Conservation (phyloP, 2,329 filamentous ascomycete genomes). For the Rutstroemia sp. region DNA sequence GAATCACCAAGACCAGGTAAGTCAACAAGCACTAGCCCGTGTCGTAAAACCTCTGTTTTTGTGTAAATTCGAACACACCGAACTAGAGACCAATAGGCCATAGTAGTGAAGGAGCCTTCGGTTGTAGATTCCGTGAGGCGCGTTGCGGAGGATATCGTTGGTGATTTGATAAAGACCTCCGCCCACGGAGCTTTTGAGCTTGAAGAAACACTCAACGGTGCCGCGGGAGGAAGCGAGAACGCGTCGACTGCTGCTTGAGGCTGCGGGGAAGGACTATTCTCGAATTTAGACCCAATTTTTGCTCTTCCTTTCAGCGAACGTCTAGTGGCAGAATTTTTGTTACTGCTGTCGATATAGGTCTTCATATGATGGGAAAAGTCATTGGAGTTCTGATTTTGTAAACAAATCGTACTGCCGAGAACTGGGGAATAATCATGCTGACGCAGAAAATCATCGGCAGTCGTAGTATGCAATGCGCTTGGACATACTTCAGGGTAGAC, state of each 20-base stretch:
- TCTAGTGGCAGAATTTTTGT: not conserved
- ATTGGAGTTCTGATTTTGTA: not conserved
- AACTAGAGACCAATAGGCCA: not conserved
- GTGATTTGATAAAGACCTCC: too few species aligned
- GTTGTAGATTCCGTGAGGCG: too few species aligned
- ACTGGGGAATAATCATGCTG: not conserved
- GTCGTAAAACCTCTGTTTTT: not conserved
- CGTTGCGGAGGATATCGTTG: too few species aligned
- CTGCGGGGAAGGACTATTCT: too few species aligned
- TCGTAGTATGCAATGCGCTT: not conserved
- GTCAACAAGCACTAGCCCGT: not conserved
- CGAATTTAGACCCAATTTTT: too few species aligned
- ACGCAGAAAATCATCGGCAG: not conserved
- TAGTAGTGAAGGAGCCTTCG: not conserved
- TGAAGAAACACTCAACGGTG: too few species aligned
- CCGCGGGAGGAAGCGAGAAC: too few species aligned
- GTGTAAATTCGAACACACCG: not conserved
- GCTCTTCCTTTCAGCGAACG: too few species aligned
- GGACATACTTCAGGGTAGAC: not conserved
- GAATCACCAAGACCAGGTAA: constrained; percentile 2
- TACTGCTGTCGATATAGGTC: not conserved
- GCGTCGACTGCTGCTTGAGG: too few species aligned
- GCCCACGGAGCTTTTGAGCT: too few species aligned
- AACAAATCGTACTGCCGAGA: not conserved
- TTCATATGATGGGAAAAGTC: not conserved